Percentiles rank a stretch among this genome's conserved stretches.
phyloP scores from a whole-genome alignment of 2,329 filamentous ascomycete genomes.

The Colletotrichum eleusines region DNA sequence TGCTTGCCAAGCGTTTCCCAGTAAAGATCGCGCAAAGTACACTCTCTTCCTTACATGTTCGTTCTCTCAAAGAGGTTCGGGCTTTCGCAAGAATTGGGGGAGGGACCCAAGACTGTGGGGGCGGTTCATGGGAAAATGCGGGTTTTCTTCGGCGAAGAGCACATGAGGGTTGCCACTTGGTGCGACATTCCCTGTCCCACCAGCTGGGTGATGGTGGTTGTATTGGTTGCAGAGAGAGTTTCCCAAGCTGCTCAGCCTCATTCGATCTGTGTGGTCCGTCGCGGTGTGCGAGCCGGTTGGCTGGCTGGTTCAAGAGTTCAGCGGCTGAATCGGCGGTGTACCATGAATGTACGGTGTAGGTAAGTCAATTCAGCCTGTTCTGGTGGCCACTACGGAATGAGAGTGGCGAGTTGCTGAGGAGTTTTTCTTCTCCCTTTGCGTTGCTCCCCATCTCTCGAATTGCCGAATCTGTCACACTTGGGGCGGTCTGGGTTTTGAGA shows the following conservation, averaged over 20 bases:
- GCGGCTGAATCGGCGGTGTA: background rate
- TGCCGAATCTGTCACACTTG: background rate
- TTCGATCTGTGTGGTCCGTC: slow-evolving; percentile 15
- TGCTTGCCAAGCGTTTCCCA: slow-evolving; percentile 24
- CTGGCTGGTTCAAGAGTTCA: background rate
- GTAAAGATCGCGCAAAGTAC: slow-evolving; percentile 24
- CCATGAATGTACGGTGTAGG: too few relatives aligned
- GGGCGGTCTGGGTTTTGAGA: background rate
- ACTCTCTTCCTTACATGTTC: background rate
- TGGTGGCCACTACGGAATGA: background rate
- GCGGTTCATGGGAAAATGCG: background rate
- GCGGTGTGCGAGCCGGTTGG: slow-evolving; percentile 14
- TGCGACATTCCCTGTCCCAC: slow-evolving; percentile 19
- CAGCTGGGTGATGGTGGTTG: background rate
- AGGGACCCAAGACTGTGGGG: background rate
- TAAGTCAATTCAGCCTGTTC: background rate
- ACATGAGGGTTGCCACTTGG: slow-evolving; percentile 24
- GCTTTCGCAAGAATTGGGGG: background rate
- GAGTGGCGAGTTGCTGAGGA: background rate
- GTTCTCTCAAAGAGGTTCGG: background rate
- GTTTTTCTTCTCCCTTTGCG: background rate
- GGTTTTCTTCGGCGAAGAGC: slow-evolving; percentile 14
- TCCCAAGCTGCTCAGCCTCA: slow-evolving; percentile 38
- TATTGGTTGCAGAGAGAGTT: slow-evolving; percentile 35
- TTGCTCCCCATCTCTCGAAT: background rate